Evolutionary conservation across 78 protist species (phyloP).

Genomic region (Emiliania huxleyi): DNA sequence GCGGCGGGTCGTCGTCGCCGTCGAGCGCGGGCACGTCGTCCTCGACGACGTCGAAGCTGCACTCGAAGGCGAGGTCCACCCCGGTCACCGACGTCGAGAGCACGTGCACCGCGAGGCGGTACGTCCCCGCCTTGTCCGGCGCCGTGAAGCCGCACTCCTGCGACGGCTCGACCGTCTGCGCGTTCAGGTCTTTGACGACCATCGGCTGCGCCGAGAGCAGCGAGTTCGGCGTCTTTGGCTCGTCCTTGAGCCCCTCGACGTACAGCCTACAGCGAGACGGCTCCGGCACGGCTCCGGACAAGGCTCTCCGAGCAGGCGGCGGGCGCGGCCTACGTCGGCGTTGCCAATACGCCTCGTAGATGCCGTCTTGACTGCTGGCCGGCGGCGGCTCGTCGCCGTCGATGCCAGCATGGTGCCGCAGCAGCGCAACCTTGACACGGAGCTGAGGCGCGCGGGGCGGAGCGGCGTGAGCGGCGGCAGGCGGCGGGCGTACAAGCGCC

Average conservation of each 20-base stretch:
- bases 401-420: not conserved
- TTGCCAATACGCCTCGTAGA: conserved; percentile 9
- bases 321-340: no score
- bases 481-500: no score
- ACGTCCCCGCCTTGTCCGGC: not conserved
- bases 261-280: no score
- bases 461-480: no score
- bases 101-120: not conserved
- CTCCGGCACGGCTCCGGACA: no score
- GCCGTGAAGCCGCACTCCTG: not conserved
- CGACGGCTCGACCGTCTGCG: not conserved
- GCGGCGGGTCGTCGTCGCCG: no score
- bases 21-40: conserved; percentile 1
- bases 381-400: not conserved
- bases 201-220: not conserved
- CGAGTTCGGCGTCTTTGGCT: not conserved
- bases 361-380: not conserved
- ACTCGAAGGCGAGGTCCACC: not conserved
- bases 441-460: no score
- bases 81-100: not conserved
- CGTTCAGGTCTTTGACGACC: not conserved
- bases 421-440: not conserved
- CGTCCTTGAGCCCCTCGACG: not conserved
- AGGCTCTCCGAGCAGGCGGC: no score
- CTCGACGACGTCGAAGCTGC: not conserved